Evolutionary conservation across 371 early-diverging fungal species (phyloP).

Genomic region (Apophysomyces ossiformis): DNA sequence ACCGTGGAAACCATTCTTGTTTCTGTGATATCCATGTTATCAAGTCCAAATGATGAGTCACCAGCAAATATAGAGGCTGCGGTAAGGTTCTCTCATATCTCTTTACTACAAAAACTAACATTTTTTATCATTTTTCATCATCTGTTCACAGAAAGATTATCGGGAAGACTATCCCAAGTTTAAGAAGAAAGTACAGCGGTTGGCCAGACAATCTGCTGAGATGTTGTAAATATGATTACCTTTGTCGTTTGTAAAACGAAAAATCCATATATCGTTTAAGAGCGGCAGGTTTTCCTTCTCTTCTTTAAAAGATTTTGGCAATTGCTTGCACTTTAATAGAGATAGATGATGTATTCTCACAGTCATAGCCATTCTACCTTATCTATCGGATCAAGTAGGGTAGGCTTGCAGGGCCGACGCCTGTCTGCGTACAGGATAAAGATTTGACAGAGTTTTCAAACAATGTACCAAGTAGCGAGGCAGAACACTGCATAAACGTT

Average conservation of each 20-base stretch:
- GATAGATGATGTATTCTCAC: background rate
- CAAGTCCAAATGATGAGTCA: conserved; percentile 92
- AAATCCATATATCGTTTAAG: background rate
- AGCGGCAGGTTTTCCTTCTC: background rate
- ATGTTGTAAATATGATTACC: conserved; percentile 24
- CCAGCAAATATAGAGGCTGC: conserved; percentile 95
- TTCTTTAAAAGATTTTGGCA: background rate
- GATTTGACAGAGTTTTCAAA: too few relatives aligned
- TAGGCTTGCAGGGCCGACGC: background rate
- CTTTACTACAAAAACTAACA: too few relatives aligned
- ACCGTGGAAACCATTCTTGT: conserved; percentile 93
- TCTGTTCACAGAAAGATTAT: conserved; percentile 67
- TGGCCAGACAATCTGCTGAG: conserved; percentile 75
- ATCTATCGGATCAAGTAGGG: background rate
- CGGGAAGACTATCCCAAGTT: conserved; percentile 72
- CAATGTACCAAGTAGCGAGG: too few relatives aligned
- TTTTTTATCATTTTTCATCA: background rate
- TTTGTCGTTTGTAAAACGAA: background rate
- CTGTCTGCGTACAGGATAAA: too few relatives aligned
- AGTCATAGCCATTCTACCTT: too few relatives aligned
- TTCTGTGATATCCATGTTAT: conserved; percentile 87
- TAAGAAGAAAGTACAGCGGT: conserved; percentile 74
- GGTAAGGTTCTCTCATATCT: conserved; percentile 45
- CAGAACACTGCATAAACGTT: too few relatives aligned
- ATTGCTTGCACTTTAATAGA: background rate